Evolutionary conservation across 345 rosid genomes (phyloP).

Genomic region (Lagerstroemia speciosa): DNA sequence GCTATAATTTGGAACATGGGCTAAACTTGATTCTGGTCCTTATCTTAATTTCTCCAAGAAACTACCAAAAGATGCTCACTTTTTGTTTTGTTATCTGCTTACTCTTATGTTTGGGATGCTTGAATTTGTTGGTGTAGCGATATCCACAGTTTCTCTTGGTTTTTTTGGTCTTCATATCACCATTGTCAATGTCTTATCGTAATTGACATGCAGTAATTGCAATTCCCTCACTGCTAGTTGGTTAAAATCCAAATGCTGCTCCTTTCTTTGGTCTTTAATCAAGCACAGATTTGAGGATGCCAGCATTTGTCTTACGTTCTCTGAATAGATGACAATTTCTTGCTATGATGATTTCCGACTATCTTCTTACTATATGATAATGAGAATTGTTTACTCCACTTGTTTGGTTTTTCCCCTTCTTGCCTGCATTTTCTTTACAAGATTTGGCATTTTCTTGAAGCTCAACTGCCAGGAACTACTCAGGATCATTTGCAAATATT

Average conservation of each 20-base stretch:
- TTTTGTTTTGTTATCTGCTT: neutral
- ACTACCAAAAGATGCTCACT: neutral
- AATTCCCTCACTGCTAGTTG: neutral
- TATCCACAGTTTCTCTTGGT: neutral
- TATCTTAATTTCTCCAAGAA: neutral
- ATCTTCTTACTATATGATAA: neutral
- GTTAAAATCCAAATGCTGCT: neutral
- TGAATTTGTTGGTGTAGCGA: neutral
- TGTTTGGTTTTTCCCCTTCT: neutral
- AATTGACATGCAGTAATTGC: neutral
- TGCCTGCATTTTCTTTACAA: neutral
- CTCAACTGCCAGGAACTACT: slow-evolving; percentile 91
- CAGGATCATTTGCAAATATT: slow-evolving; percentile 98
- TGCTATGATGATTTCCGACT: neutral
- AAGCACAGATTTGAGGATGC: neutral
- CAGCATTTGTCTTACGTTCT: neutral
- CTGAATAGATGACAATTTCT: too few species aligned
- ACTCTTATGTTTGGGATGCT: neutral
- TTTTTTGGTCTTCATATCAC: neutral
- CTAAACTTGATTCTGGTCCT: too few species aligned
- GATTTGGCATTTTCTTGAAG: slow-evolving; percentile 29
- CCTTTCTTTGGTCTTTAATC: neutral
- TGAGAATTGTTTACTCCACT: neutral
- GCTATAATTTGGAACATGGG: neutral
- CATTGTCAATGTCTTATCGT: neutral